phyloP scores from a whole-genome alignment of 73 alveolate species.

The Strombidium stylifer region DNA sequence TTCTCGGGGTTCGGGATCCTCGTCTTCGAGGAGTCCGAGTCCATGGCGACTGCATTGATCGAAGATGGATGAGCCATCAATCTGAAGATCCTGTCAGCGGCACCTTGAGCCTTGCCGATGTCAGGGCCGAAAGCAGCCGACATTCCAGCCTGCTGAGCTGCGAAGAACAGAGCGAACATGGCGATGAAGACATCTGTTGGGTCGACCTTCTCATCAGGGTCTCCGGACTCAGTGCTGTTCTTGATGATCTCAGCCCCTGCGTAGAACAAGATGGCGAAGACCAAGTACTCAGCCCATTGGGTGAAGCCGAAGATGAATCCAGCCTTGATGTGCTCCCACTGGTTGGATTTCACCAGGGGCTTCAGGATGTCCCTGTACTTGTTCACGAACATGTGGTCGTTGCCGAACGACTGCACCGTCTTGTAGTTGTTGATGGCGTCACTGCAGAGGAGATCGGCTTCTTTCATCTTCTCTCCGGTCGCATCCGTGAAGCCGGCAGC shows the following conservation, averaged over 20 bases:
- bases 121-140: constrained; percentile 80
- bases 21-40: no score
- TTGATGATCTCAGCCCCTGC: constrained; percentile 73
- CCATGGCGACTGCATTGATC: constrained; percentile 24
- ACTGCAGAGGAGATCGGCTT: constrained; percentile 73
- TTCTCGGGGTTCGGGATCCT: no score
- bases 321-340: constrained; percentile 49
- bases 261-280: constrained; percentile 77
- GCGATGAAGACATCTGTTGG: constrained; percentile 73
- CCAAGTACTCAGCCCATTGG: constrained; percentile 60
- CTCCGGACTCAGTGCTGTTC: constrained; percentile 30
- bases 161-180: constrained; percentile 74
- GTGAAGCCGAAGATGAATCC: constrained; percentile 86
- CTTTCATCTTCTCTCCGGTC: constrained; percentile 73
- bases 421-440: constrained; percentile 83
- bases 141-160: constrained; percentile 73
- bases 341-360: constrained; percentile 32
- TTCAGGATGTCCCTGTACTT: constrained; percentile 52
- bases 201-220: no score
- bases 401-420: constrained; percentile 82
- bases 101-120: constrained; percentile 75
- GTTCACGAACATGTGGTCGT: constrained; percentile 74
- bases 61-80: constrained; percentile 45
- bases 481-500: constrained; percentile 57
- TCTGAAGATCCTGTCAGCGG: constrained; percentile 63